Percentiles rank a stretch among this genome's conserved stretches.
Conservation (phyloP, 495 filamentous ascomycete genomes). For the Aspergillus heteromorphus region DNA sequence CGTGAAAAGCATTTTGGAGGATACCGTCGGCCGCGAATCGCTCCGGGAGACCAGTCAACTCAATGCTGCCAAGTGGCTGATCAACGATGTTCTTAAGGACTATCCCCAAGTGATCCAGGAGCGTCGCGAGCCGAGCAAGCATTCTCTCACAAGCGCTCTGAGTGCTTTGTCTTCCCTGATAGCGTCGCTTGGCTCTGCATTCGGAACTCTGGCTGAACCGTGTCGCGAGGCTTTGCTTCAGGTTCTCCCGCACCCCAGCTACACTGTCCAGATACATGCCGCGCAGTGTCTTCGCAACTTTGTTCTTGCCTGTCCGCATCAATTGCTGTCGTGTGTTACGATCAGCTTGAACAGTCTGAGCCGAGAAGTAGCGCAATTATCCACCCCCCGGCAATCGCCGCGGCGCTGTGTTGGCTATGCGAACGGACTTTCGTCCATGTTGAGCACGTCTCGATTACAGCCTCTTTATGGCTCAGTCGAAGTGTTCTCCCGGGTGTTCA, state of each 20-base stretch:
- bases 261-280: constrained; percentile 87
- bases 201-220: constrained; percentile 66
- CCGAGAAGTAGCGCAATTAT: constrained; percentile 75
- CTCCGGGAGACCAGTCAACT: constrained; percentile 85
- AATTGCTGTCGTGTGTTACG: constrained; percentile 84
- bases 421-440: constrained; percentile 84
- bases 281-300: constrained; percentile 81
- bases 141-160: constrained; percentile 71
- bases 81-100: constrained; percentile 89
- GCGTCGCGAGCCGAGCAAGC: constrained; percentile 82
- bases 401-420: constrained; percentile 87
- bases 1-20: constrained; percentile 75
- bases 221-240: constrained; percentile 86
- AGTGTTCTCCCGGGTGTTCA: constrained; percentile 84
- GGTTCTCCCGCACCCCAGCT: constrained; percentile 90
- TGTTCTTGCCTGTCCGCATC: constrained; percentile 83
- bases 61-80: constrained; percentile 70
- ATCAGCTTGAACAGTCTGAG: constrained; percentile 95
- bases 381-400: constrained; percentile 69
- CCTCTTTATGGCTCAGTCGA: constrained; percentile 94
- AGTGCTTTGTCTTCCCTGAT: constrained; percentile 78
- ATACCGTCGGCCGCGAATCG: constrained; percentile 74
- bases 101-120: constrained; percentile 93
- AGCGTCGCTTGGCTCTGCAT: constrained; percentile 72
- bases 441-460: constrained; percentile 82